These are phyloP conservation scores for Isatis lusitanica DNA, from an alignment of 441 rosid species.

Conservation along the genomic window DNA sequence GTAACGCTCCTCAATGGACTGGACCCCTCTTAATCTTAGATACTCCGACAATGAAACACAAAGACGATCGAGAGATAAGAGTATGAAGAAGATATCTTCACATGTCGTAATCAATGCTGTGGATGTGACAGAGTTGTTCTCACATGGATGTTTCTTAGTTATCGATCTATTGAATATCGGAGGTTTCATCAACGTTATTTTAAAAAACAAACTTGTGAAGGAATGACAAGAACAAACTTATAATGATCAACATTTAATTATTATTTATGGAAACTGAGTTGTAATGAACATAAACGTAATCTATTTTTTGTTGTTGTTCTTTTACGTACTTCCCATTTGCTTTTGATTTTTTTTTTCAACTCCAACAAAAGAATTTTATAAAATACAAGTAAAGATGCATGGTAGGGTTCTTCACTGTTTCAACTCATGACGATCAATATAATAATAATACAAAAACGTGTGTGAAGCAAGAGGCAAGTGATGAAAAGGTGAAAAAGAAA, in stretches of 20 bases:
- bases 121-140: slow-evolving; percentile 20
- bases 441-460: background rate
- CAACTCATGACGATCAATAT: background rate
- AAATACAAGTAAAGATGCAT: no score
- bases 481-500: background rate
- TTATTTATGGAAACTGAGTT: background rate
- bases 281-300: background rate
- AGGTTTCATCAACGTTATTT: background rate
- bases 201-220: background rate
- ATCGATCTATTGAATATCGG: background rate
- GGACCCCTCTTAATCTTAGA: no score
- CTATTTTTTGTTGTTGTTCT: background rate
- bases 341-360: background rate
- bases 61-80: background rate
- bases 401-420: background rate
- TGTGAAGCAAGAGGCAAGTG: background rate
- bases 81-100: slow-evolving; percentile 20
- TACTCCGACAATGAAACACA: slow-evolving; percentile 7
- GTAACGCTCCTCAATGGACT: background rate
- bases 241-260: background rate
- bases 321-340: background rate
- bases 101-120: slow-evolving; percentile 26
- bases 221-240: background rate
- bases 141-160: slow-evolving; percentile 30
- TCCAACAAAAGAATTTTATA: background rate